Evolutionary conservation across 148 eudicot species (phyloP), one percentile per base, ranked within the genome.

Genomic region (Rhododendron molle): DNA sequence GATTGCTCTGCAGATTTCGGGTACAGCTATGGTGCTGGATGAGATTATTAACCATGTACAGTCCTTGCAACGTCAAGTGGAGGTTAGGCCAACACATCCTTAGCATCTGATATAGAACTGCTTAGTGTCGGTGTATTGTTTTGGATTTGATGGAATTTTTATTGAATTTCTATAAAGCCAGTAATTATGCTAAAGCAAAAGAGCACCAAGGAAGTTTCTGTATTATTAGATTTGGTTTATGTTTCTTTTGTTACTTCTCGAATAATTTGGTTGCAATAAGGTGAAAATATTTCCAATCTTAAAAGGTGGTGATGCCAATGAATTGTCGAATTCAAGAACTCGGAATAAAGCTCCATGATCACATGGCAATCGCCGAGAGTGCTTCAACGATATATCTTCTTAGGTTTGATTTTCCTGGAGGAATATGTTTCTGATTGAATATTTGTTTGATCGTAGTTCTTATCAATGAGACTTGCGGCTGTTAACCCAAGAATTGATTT

Each of bases 381-480:
- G 28, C 28, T 83, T 84, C 44, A 23, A 76, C 23, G 13, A 76
- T 26, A 40, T 40, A 6, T 54, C 32, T 7, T 85, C 43, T 56
- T 73, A 72, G 36, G 62, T 28, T 83, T 46, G 69, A 52, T 84
- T 74, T 38, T 83, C 65, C 78, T 65, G 79, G 62, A 67, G 28
- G 49, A 32, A 80, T 82, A 7, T 54, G 14, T 38, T 84, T 65
- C 78, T 74, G 78, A 79, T 65, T 46, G 40, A 23, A 76, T 79
- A 11, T 74, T 46, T 74, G 38, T 89, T 76, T 80, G 84, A 56
- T 87, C 84, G 83, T 95, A 97, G 99, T 90, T 92, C 87, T 87
- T 97, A 78, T 97, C 99, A 34, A 97, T 97, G 99, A 94, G 98
- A 89, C 99, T 97, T 81, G 98, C 99, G 77, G 93, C 98, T 87